phyloP scores from a whole-genome alignment of 2,329 filamentous ascomycete genomes.

The Cryphonectria parasitica region DNA sequence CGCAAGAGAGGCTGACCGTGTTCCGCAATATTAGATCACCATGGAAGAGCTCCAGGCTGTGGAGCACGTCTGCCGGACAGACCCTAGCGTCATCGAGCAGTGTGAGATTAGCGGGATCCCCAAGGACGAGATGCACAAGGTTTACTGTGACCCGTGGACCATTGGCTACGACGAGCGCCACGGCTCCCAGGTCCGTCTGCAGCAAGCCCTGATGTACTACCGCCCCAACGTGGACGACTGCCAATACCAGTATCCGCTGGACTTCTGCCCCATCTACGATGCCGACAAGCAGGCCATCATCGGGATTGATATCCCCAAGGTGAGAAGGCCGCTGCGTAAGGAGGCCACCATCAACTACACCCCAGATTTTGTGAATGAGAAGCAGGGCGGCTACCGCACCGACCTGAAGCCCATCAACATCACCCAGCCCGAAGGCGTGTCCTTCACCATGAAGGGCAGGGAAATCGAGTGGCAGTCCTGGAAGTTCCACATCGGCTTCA shows the following conservation, averaged over 20 bases:
- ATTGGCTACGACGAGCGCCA: slow-evolving; percentile 94
- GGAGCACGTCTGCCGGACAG: slow-evolving; percentile 74
- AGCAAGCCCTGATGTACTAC: slow-evolving; percentile 97
- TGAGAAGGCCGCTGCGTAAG: slow-evolving; percentile 75
- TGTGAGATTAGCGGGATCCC: slow-evolving; percentile 83
- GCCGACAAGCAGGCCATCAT: slow-evolving; percentile 77
- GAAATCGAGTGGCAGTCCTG: slow-evolving; percentile 90
- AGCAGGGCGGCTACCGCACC: slow-evolving; percentile 73
- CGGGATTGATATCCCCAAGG: slow-evolving; percentile 80
- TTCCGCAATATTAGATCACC: slow-evolving; percentile 63
- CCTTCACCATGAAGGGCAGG: slow-evolving; percentile 76
- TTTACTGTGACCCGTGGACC: slow-evolving; percentile 96
- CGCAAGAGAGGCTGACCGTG: slow-evolving; percentile 23
- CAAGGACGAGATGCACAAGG: slow-evolving; percentile 86
- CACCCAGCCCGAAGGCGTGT: slow-evolving; percentile 79
- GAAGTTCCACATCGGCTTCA: slow-evolving; percentile 92
- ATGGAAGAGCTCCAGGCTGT: slow-evolving; percentile 88
- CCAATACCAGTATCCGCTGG: slow-evolving; percentile 89
- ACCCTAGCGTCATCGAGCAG: slow-evolving; percentile 88
- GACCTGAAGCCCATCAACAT: slow-evolving; percentile 81
- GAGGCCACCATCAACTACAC: slow-evolving; percentile 80
- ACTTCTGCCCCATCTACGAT: slow-evolving; percentile 93
- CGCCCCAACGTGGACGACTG: slow-evolving; percentile 82
- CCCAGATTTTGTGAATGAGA: slow-evolving; percentile 67
- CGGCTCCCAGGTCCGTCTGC: slow-evolving; percentile 75